Conservation (phyloP, 441 rosid genomes). For the Gossypium davidsonii region DNA sequence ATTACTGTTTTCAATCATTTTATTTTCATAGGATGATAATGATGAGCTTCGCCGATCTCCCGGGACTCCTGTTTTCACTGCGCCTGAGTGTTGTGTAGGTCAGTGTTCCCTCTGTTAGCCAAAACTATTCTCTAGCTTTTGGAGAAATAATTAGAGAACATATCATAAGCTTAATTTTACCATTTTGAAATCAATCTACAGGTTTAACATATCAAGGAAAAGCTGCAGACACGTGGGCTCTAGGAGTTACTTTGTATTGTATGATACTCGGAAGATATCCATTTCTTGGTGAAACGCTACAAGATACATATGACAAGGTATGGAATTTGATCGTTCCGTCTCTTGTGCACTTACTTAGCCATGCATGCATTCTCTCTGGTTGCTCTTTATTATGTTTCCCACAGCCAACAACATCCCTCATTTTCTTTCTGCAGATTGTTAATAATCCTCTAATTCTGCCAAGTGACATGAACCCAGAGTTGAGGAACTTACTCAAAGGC, state of each 20-base stretch:
- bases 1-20: neutral
- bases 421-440: conserved; percentile 53
- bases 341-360: neutral
- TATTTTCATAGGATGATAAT: conserved; percentile 59
- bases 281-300: conserved; percentile 84
- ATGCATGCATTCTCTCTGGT: neutral
- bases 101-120: conserved; percentile 7
- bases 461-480: conserved; percentile 52
- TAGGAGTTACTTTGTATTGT: conserved; percentile 84
- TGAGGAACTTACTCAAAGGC: conserved; percentile 68
- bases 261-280: conserved; percentile 82
- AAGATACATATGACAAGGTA: conserved; percentile 93
- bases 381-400: neutral
- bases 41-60: conserved; percentile 97
- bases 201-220: conserved; percentile 77
- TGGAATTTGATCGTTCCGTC: neutral
- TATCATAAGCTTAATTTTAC: neutral
- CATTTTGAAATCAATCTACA: conserved; percentile 23
- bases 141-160: conserved; percentile 1
- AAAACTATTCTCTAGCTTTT: neutral
- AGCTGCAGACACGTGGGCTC: conserved; percentile 95
- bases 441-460: conserved; percentile 62
- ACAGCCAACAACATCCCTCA: neutral
- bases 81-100: conserved; percentile 98
- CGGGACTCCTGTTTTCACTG: conserved; percentile 98